These are phyloP conservation scores for Trichosporon ovoides DNA, from an alignment of 1,284 basidiomycete species.

Conservation along the genomic window DNA sequence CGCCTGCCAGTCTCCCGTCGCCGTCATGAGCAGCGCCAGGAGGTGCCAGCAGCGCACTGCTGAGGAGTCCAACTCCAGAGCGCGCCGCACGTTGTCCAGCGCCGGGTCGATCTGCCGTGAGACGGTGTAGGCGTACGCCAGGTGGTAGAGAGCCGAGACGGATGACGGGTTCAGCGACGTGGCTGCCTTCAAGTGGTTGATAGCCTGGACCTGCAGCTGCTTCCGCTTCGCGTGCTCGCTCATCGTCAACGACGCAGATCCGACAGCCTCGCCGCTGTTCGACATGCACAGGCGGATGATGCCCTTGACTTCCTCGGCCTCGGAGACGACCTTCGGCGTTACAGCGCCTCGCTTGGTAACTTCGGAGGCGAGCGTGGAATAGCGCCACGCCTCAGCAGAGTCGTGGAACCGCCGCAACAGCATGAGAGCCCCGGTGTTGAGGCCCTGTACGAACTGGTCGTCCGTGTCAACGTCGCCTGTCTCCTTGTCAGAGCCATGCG, in stretches of 20 bases:
- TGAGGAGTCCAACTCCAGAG: slow-evolving; percentile 67
- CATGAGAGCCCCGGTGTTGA: slow-evolving; percentile 70
- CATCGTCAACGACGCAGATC: slow-evolving; percentile 9
- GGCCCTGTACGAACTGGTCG: slow-evolving; percentile 66
- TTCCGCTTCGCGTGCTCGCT: slow-evolving; percentile 64
- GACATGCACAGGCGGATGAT: slow-evolving; percentile 47
- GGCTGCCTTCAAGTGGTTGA: slow-evolving; percentile 58
- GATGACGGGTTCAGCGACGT: slow-evolving; percentile 58
- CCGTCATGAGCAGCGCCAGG: slow-evolving; percentile 73
- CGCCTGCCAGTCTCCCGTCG: slow-evolving; percentile 72
- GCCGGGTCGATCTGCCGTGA: slow-evolving; percentile 67
- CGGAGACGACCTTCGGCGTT: slow-evolving; percentile 20
- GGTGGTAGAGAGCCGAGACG: slow-evolving; percentile 64
- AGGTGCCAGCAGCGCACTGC: slow-evolving; percentile 88
- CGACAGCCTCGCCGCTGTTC: slow-evolving; percentile 25
- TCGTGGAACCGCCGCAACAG: slow-evolving; percentile 54
- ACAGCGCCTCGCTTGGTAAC: slow-evolving; percentile 23
- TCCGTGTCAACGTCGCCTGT: slow-evolving; percentile 62
- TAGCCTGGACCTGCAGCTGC: slow-evolving; percentile 57
- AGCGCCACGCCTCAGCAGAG: slow-evolving; percentile 45
- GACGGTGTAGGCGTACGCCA: slow-evolving; percentile 69
- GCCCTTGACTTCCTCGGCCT: slow-evolving; percentile 46
- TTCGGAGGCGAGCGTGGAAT: slow-evolving; percentile 42
- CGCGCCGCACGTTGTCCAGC: slow-evolving; percentile 62
- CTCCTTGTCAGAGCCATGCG: slow-evolving; percentile 42